Conservation (phyloP, 2,329 filamentous ascomycete genomes). For the Bipolaris cookei region DNA sequence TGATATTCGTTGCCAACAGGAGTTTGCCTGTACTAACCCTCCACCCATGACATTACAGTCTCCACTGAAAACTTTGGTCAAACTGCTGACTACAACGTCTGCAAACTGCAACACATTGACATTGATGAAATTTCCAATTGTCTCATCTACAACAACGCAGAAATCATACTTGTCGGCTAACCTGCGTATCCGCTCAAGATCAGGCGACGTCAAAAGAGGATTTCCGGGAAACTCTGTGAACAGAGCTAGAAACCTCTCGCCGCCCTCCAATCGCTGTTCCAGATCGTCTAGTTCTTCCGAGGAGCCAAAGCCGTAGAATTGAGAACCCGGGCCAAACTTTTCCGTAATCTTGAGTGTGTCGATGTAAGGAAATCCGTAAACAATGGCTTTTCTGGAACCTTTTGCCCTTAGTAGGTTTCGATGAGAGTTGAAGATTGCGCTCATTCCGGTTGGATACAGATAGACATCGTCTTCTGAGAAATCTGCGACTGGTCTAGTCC, state of each 20-base stretch:
- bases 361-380: slow-evolving; percentile 95
- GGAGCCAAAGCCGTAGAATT: slow-evolving; percentile 86
- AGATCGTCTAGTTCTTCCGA: slow-evolving; percentile 82
- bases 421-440: slow-evolving; percentile 89
- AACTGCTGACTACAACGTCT: slow-evolving; percentile 90
- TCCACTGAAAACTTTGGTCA: slow-evolving; percentile 97
- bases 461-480: slow-evolving; percentile 88
- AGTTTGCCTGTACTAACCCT: slow-evolving; percentile 53
- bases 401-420: slow-evolving; percentile 71
- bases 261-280: slow-evolving; percentile 70
- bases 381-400: slow-evolving; percentile 75
- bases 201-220: slow-evolving; percentile 82
- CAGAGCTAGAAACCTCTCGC: slow-evolving; percentile 79
- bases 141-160: slow-evolving; percentile 91
- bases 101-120: slow-evolving; percentile 88
- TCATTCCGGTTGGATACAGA: slow-evolving; percentile 90
- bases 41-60: slow-evolving; percentile 99
- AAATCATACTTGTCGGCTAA: slow-evolving; percentile 87
- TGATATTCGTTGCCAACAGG: background rate
- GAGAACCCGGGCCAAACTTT: slow-evolving; percentile 88
- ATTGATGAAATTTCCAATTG: slow-evolving; percentile 95
- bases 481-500: slow-evolving; percentile 58
- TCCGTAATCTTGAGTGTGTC: slow-evolving; percentile 94
- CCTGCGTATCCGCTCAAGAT: slow-evolving; percentile 78
- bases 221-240: slow-evolving; percentile 98